Conservation (phyloP, 306 rosid genomes). For the peach (Prunus persica) region DNA sequence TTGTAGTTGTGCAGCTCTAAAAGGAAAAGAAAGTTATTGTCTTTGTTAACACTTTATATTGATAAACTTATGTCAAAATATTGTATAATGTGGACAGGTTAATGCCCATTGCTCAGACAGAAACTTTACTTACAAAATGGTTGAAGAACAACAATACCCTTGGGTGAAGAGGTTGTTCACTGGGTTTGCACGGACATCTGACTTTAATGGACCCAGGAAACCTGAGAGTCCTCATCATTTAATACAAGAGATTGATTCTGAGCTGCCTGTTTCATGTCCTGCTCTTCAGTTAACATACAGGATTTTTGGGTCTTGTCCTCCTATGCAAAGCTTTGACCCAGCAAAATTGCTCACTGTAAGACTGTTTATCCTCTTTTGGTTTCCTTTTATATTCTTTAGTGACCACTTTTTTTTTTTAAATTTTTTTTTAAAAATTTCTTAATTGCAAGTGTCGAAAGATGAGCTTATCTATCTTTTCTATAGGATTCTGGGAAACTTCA, state of each 20-base stretch:
- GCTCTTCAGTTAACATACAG: slow-evolving; percentile 85
- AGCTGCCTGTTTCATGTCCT: slow-evolving; percentile 67
- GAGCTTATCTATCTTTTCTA: slow-evolving; percentile 21
- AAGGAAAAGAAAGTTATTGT: slow-evolving; percentile 4
- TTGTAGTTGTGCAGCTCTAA: background rate
- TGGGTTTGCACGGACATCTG: slow-evolving; percentile 95
- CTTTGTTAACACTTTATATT: slow-evolving; percentile 3
- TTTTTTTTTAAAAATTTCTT: background rate
- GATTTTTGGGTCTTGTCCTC: slow-evolving; percentile 93
- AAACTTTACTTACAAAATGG: slow-evolving; percentile 69
- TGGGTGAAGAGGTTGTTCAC: slow-evolving; percentile 86
- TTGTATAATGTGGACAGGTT: slow-evolving; percentile 48
- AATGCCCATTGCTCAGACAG: slow-evolving; percentile 78
- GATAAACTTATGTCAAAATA: slow-evolving; percentile 20
- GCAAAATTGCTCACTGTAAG: slow-evolving; percentile 96
- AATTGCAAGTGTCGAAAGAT: background rate
- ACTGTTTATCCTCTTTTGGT: slow-evolving; percentile 4
- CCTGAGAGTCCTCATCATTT: slow-evolving; percentile 69
- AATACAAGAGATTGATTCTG: slow-evolving; percentile 88
- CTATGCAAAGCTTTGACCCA: slow-evolving; percentile 93
- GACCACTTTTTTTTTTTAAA: background rate
- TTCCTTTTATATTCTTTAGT: slow-evolving; percentile 13
- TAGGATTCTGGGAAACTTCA: slow-evolving; percentile 99
- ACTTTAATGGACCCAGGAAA: slow-evolving; percentile 81
- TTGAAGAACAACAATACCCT: slow-evolving; percentile 82